These are phyloP conservation scores for Scedosporium boydii DNA, from an alignment of 2,329 filamentous ascomycete species.

Conservation along the genomic window DNA sequence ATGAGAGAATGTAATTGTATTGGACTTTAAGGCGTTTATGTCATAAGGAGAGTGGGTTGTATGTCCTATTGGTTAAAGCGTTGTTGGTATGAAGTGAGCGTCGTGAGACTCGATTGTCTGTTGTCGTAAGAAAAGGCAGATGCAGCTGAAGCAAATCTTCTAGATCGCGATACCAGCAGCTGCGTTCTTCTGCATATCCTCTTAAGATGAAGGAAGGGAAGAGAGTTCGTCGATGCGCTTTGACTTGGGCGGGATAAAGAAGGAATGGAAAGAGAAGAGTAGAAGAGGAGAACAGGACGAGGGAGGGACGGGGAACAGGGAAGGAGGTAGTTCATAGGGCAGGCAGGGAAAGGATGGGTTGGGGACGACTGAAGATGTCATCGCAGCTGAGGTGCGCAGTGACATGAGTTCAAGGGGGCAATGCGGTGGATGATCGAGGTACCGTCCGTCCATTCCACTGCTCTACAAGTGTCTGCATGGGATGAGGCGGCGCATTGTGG, in stretches of 20 bases:
- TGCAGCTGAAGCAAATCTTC: constrained; percentile 1
- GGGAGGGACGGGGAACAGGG: neutral
- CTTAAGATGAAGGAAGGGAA: neutral
- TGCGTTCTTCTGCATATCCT: neutral
- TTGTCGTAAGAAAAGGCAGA: neutral
- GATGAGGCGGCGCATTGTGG: constrained; percentile 1
- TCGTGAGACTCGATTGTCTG: neutral
- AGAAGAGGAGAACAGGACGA: neutral
- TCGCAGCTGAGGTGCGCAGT: neutral
- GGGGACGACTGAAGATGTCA: neutral
- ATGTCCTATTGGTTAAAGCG: neutral
- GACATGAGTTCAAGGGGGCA: neutral
- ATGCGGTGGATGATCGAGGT: neutral
- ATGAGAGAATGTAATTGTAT: neutral
- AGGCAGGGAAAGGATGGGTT: neutral
- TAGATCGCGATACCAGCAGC: constrained; percentile 1
- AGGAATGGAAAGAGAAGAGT: neutral
- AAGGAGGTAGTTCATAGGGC: neutral
- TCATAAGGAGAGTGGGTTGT: neutral
- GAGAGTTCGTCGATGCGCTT: neutral
- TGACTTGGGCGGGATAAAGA: neutral
- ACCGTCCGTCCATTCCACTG: neutral
- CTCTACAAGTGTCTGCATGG: neutral
- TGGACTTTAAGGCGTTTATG: neutral
- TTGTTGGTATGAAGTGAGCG: neutral